Evolutionary conservation across 768 basidiomycete genomes (phyloP).

Genomic region (Trametes sanguinea): DNA sequence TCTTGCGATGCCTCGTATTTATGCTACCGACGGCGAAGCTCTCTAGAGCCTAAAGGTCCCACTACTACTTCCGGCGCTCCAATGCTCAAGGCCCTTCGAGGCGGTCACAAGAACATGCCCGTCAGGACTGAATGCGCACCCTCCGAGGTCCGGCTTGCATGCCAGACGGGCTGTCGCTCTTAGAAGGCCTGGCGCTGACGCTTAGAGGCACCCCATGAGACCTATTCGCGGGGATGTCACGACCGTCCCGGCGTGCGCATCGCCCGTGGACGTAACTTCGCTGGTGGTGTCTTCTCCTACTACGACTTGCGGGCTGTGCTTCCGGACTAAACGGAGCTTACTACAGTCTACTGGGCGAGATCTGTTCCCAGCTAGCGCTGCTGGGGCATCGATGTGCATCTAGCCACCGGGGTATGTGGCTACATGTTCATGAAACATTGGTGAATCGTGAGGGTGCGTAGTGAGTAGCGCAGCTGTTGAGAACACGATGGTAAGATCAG

Average conservation of each 20-base stretch:
- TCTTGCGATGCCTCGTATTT: background rate
- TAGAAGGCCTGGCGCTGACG: background rate
- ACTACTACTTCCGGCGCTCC: background rate
- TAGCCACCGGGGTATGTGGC: no score
- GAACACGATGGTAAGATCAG: no score
- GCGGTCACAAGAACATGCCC: background rate
- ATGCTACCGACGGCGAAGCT: background rate
- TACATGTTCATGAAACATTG: no score
- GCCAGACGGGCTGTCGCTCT: background rate
- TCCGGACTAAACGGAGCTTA: no score
- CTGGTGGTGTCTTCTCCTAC: no score
- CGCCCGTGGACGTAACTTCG: background rate
- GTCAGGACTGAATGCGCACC: background rate
- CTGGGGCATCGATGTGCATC: no score
- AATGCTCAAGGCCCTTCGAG: slow-evolving; percentile 1
- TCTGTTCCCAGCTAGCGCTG: no score
- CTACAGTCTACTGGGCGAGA: no score
- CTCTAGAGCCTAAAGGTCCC: background rate
- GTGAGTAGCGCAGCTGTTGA: no score
- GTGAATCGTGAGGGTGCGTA: no score
- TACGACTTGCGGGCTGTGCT: no score
- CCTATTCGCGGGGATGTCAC: slow-evolving; percentile 12
- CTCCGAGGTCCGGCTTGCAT: slow-evolving; percentile 1
- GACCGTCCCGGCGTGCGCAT: slow-evolving; percentile 11
- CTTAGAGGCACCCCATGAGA: slow-evolving; percentile 7